Evolutionary conservation across 371 early-diverging fungal species (phyloP), one percentile per base, ranked within the genome.

Genomic region (Catenaria anguillulae): DNA sequence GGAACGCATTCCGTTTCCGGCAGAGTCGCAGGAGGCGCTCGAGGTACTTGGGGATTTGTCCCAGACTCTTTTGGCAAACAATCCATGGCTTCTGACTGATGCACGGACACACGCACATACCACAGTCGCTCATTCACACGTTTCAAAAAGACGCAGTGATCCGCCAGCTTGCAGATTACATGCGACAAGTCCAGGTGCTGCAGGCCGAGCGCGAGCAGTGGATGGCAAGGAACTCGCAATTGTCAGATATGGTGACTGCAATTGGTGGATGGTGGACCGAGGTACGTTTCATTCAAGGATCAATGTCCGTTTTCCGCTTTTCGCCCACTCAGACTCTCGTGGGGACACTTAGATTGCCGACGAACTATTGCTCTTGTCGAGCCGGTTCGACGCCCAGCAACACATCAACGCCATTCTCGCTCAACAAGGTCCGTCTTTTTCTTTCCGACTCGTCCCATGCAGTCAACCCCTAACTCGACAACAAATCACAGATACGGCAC

Each of bases 201-300:
- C 52, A 50, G 31, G 29, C 12, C 29, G 52, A 50, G 52, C 52
- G 52, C 15, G 29, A 24, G 4, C 21, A 29, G 13, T 23, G 15
- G 29, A 29, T 2, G 2, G 12, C 26, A 10, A 26, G 29, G 6
- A 29, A 24, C 29, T 29, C 29, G 52, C 29, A 24, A 17, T 23
- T 29, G 52, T 26, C 31, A 10, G 52, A 50, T 4, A 10, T 17
- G 52, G 29, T 50, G 29, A 23, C 52, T 1, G 52, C 52, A 8
- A 50, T 50, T 50, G 52, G 52, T 1, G 52, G 52, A 1, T 50
- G 52, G 52, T 50, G 52, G 52, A 50, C 29, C 52, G 52, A 50
- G 29, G 52, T 50, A 50, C 13, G 5, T 6, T 13, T 5, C 50
- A 50, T 26, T 50, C 31, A 2, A 2, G 6, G 29, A 29, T 4